These are phyloP conservation scores for Pistacia vera DNA, from an alignment of 345 rosid genomes.

Conservation along the genomic window DNA sequence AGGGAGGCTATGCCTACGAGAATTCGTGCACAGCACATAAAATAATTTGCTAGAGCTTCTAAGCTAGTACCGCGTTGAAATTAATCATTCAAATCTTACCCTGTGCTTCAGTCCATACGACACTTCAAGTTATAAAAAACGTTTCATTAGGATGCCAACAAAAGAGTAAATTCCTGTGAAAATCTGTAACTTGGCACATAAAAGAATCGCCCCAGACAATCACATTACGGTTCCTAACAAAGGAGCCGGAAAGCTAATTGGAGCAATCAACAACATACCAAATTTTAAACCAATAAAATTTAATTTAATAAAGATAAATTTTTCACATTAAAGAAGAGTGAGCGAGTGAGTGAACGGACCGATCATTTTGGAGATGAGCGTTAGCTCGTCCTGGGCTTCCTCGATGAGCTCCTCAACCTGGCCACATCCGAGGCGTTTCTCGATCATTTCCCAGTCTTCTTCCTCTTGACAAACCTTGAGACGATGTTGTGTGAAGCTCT, in stretches of 20 bases:
- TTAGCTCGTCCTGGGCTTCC: conserved; percentile 96
- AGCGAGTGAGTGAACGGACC: conserved; percentile 45
- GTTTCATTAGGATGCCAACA: background rate
- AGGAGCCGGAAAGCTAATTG: background rate
- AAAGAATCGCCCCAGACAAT: background rate
- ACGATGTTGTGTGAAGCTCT: conserved; percentile 83
- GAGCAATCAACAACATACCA: background rate
- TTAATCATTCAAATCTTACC: background rate
- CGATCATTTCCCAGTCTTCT: conserved; percentile 86
- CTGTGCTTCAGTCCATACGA: background rate
- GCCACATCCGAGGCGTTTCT: conserved; percentile 88
- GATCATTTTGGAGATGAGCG: conserved; percentile 87
- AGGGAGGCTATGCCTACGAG: background rate
- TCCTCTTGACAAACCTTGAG: conserved; percentile 77
- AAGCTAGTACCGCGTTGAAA: background rate
- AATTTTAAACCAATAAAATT: background rate
- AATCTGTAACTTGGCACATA: background rate
- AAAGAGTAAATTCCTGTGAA: background rate
- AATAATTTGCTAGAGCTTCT: background rate
- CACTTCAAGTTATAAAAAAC: background rate
- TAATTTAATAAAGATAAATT: background rate
- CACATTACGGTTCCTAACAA: background rate
- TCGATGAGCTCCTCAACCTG: conserved; percentile 98
- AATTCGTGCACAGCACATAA: background rate
- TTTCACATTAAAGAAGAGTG: background rate